These are phyloP conservation scores for Colletotrichum sublineola DNA, from an alignment of 2,329 filamentous ascomycete species.

Conservation along the genomic window DNA sequence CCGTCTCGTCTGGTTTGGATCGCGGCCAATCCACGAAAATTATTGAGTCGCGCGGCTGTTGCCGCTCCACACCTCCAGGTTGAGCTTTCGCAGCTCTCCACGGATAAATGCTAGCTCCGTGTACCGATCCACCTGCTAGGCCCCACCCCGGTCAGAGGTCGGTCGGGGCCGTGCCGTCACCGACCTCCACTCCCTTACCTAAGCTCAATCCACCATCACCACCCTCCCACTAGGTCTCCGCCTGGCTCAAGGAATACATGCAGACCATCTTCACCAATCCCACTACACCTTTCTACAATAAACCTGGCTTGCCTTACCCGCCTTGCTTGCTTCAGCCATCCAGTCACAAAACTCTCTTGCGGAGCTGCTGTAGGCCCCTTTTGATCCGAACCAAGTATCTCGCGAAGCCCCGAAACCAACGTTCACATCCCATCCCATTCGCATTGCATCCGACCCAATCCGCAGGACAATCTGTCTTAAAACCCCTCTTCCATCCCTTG, in stretches of 20 bases:
- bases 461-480: not conserved
- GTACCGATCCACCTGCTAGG: not conserved
- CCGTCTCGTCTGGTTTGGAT: not conserved
- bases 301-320: not conserved
- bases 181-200: slow-evolving; percentile 28
- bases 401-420: slow-evolving; percentile 6
- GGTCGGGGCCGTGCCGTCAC: slow-evolving; percentile 37
- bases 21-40: slow-evolving; percentile 37
- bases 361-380: not conserved
- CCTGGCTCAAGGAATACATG: slow-evolving; percentile 2
- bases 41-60: slow-evolving; percentile 39
- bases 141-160: slow-evolving; percentile 14
- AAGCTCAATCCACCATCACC: slow-evolving; percentile 17
- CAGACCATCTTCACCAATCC: slow-evolving; percentile 24
- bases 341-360: not conserved
- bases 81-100: not conserved
- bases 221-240: not conserved
- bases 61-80: slow-evolving; percentile 32
- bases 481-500: slow-evolving; percentile 9
- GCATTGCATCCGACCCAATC: not conserved
- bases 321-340: not conserved
- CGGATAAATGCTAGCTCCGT: slow-evolving; percentile 12
- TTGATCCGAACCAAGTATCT: slow-evolving; percentile 1
- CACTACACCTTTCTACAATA: slow-evolving; percentile 7
- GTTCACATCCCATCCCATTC: not conserved